Evolutionary conservation across 2,329 filamentous ascomycete genomes (phyloP), one percentile per base, ranked within the genome.

Genomic region (Didymella keratinophila): DNA sequence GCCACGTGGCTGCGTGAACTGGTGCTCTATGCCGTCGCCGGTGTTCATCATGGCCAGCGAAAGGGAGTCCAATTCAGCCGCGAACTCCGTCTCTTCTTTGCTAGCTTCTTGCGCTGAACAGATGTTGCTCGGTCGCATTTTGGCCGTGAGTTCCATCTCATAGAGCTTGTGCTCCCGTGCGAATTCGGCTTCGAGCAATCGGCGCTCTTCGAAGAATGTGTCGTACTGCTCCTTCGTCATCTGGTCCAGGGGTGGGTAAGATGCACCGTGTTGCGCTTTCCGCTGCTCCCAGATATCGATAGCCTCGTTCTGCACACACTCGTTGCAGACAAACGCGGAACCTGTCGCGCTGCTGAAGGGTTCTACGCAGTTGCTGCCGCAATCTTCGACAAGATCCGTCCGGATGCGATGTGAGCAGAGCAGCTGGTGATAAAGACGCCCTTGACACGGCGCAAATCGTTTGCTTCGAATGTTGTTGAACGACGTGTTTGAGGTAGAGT

Each of bases 381-480:
- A 76, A 21, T 76, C 71, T 52, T 76, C 73, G 6, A 75, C 72
- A 0, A 75, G 43, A 52, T 76, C 72, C 3, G 74, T 76, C 18
- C 74, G 71, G 39, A 76, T 67, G 6, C 71, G 69, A 60, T 76
- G 74, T 18, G 72, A 73, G 49, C 74, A 76, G 7, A 68, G 53
- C 4, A 76, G 70, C 50, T 76, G 73, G 42, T 76, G 74, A 36
- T 76, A 76, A 8, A 75, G 67, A 7, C 72, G 71, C 11, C 72
- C 72, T 52, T 71, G 70, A 49, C 74, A 76, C 20, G 72, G 68
- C 25, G 67, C 66, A 46, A 74, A 71, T 25, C 73, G 71, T 52
- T 70, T 74, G 50, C 65, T 64, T 16, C 66, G 68, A 7, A 67
- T 58, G 42, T 67, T 67, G 28, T 66, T 64, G 50, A 67, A 64